Evolutionary conservation across 2,329 filamentous ascomycete genomes (phyloP).

Genomic region (Xylariaceae sp.): DNA sequence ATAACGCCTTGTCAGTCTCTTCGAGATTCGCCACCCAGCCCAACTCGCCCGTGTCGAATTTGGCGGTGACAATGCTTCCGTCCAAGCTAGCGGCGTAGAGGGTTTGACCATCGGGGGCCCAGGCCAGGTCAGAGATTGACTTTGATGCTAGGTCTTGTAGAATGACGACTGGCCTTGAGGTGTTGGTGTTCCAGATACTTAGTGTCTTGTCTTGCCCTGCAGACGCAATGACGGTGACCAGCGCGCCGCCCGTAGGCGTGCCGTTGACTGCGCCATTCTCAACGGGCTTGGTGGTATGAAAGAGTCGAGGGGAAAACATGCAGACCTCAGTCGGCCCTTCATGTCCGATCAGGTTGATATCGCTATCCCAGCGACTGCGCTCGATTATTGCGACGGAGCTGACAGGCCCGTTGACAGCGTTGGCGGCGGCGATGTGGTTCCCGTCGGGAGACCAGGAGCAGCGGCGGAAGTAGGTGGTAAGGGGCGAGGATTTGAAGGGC

Average conservation of each 20-base stretch:
- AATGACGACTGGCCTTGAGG: conserved; percentile 84
- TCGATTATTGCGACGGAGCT: conserved; percentile 96
- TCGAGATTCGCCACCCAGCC: conserved; percentile 82
- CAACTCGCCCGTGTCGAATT: conserved; percentile 82
- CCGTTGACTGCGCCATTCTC: conserved; percentile 49
- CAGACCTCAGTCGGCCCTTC: conserved; percentile 97
- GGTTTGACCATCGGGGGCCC: conserved; percentile 87
- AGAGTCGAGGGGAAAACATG: conserved; percentile 90
- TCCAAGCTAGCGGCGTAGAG: conserved; percentile 86
- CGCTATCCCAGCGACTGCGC: conserved; percentile 86
- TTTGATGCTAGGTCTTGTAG: conserved; percentile 85
- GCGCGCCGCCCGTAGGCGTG: conserved; percentile 38
- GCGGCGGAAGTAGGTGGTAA: conserved; percentile 93
- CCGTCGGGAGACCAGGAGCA: conserved; percentile 98
- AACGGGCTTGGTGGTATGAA: conserved; percentile 66
- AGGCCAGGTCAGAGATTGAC: conserved; percentile 89
- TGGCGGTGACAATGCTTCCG: conserved; percentile 75
- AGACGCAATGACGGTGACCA: conserved; percentile 91
- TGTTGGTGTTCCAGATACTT: conserved; percentile 97
- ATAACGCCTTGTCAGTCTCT: conserved; percentile 88
- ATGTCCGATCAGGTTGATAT: conserved; percentile 96
- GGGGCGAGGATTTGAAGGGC: conserved; percentile 84
- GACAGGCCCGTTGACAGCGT: conserved; percentile 94
- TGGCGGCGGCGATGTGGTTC: conserved; percentile 93
- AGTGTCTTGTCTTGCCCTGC: conserved; percentile 95